phyloP scores from a whole-genome alignment of 371 early-diverging fungal species.

The Mucor racemosus region DNA sequence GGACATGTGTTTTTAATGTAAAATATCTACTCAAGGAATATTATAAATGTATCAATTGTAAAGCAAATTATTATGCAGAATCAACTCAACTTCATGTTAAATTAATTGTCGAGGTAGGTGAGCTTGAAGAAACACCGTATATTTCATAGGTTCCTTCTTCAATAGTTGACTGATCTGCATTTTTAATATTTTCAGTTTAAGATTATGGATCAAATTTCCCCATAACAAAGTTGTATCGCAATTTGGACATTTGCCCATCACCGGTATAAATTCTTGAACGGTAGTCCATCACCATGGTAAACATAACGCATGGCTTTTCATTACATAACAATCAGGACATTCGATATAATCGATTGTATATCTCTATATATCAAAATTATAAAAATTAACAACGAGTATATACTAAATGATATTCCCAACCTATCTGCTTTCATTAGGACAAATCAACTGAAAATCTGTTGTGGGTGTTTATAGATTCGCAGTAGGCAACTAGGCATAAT shows the following conservation, averaged over 20 bases:
- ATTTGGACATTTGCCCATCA: constrained; percentile 19
- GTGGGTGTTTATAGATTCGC: too few species aligned
- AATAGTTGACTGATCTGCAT: background rate
- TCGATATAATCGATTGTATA: constrained; percentile 13
- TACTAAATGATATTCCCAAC: too few species aligned
- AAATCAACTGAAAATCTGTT: too few species aligned
- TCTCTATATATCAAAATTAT: constrained; percentile 1
- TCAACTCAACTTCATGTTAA: background rate
- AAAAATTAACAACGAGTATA: background rate
- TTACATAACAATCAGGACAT: constrained; percentile 11
- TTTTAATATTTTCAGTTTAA: constrained; percentile 9
- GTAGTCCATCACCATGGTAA: constrained; percentile 12
- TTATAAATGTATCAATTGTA: too few species aligned
- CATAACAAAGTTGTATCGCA: constrained; percentile 12
- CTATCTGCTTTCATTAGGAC: too few species aligned
- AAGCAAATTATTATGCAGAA: too few species aligned
- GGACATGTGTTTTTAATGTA: too few species aligned
- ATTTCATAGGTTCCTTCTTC: background rate
- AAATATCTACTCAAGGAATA: too few species aligned
- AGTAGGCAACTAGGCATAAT: too few species aligned
- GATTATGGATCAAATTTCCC: constrained; percentile 23
- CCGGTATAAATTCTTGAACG: constrained; percentile 15
- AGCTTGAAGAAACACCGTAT: background rate
- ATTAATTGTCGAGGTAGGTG: background rate
- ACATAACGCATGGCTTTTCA: constrained; percentile 17